Base-by-base conservation (phyloP, 2,329 filamentous ascomycete genomes). In the Sphaerulina vaccinii region DNA sequence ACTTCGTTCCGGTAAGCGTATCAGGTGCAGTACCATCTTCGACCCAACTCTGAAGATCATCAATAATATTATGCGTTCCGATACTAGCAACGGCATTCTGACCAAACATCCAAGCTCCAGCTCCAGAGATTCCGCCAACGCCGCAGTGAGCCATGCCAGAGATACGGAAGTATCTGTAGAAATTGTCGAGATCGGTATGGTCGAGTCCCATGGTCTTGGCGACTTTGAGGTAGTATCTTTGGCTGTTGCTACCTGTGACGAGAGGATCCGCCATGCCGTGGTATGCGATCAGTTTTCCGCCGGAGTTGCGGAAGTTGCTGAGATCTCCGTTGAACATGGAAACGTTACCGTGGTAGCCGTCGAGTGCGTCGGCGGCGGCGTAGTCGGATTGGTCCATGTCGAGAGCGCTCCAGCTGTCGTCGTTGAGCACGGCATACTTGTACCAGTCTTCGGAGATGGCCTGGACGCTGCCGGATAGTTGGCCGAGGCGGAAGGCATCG, bases 121-220 rank as follows among this genome's bases (percentile, higher is more conserved):
- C 66, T 5, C 74, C 74, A 32, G 58, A 59, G 41, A 67, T 65
- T 10, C 65, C 64, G 27, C 74, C 75, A 1, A 61, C 58, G 75
- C 73, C 56, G 60, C 79, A 82, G 62, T 82, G 79, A 2, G 64
- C 69, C 68, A 79, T 77, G 5, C 79, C 80, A 51, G 63, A 75
- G 63, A 76, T 76, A 24, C 71, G 71, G 68, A 82, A 82, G 64
- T 72, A 75, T 41, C 79, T 73, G 40, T 74, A 60, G 60, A 71
- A 71, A 47, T 66, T 62, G 48, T 71, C 70, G 9, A 67, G 65
- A 7, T 65, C 68, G 13, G 67, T 68, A 50, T 74, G 70, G 38
- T 69, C 56, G 21, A 72, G 56, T 27, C 61, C 68, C 56, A 75
- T 73, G 24, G 64, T 59, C 21, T 57, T n/a, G 2, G 68, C 65